These are phyloP conservation scores for Fusarium pseudoanthophilum DNA, from an alignment of 2,329 filamentous ascomycete species.

Conservation along the genomic window DNA sequence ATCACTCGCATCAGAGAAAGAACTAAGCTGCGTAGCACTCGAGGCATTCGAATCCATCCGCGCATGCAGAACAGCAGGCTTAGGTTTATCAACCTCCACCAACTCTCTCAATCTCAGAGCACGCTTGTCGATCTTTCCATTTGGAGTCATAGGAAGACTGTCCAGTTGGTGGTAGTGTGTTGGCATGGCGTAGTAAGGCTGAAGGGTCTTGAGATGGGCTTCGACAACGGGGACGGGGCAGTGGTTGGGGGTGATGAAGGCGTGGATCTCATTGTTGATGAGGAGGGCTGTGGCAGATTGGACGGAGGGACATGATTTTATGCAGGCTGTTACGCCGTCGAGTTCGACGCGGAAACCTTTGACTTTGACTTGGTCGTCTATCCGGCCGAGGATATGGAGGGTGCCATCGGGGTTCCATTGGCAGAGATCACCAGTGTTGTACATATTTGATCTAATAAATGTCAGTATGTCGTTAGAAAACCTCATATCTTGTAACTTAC, in stretches of 20 bases:
- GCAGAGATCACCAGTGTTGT: slow-evolving; percentile 69
- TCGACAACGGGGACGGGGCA: slow-evolving; percentile 52
- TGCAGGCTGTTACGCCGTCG: slow-evolving; percentile 63
- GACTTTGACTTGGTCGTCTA: slow-evolving; percentile 70
- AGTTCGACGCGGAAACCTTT: slow-evolving; percentile 71
- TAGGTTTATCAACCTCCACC: slow-evolving; percentile 5
- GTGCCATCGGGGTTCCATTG: slow-evolving; percentile 63
- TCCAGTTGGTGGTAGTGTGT: slow-evolving; percentile 55
- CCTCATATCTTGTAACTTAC: slow-evolving; percentile 47
- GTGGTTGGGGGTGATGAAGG: slow-evolving; percentile 56
- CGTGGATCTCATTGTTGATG: slow-evolving; percentile 59
- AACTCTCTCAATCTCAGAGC: slow-evolving; percentile 45
- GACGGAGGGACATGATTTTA: slow-evolving; percentile 58
- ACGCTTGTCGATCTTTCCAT: slow-evolving; percentile 67
- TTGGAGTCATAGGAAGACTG: slow-evolving; percentile 61
- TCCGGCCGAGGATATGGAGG: slow-evolving; percentile 65
- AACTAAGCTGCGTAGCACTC: slow-evolving; percentile 39
- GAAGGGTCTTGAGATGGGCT: slow-evolving; percentile 53
- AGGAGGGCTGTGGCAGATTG: slow-evolving; percentile 59
- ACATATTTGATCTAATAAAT: slow-evolving; percentile 56
- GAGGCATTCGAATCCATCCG: slow-evolving; percentile 45
- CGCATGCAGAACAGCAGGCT: slow-evolving; percentile 28
- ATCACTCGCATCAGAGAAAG: slow-evolving; percentile 30
- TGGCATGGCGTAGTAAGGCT: slow-evolving; percentile 67
- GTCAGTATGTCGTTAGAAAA: background rate